Conservation (phyloP, 331 rosid species). For the Prunus yedoensis region DNA sequence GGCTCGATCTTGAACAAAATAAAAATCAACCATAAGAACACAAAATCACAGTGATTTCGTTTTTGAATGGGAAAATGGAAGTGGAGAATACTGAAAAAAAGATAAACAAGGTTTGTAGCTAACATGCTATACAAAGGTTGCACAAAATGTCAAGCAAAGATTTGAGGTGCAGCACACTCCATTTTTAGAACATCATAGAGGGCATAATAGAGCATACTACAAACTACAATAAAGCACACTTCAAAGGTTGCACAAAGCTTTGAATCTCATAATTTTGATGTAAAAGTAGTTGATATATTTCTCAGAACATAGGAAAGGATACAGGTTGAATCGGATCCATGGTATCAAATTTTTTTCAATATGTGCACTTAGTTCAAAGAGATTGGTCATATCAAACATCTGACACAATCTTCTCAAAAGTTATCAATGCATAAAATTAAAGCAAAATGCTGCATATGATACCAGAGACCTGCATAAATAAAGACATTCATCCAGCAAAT, state of each 20-base stretch:
- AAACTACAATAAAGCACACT: neutral
- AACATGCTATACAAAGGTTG: neutral
- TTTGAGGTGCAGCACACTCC: neutral
- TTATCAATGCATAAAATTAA: neutral
- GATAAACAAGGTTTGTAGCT: neutral
- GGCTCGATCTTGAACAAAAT: conserved; percentile 32
- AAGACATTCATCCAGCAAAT: neutral
- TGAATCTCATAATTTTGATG: neutral
- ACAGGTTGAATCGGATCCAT: neutral
- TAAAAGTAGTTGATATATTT: neutral
- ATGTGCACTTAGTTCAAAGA: neutral
- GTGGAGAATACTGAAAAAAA: neutral
- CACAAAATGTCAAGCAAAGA: neutral
- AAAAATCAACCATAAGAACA: neutral
- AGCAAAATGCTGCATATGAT: neutral
- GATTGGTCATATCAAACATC: neutral
- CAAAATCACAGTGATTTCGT: neutral
- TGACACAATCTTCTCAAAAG: neutral
- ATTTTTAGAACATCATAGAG: neutral
- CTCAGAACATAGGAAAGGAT: neutral
- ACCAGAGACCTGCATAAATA: neutral
- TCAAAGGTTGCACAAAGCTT: neutral
- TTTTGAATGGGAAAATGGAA: neutral
- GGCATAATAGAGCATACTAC: neutral
- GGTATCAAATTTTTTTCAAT: neutral